Conservation (phyloP, 305 asterid genomes). For the Ajuga reptans region DNA sequence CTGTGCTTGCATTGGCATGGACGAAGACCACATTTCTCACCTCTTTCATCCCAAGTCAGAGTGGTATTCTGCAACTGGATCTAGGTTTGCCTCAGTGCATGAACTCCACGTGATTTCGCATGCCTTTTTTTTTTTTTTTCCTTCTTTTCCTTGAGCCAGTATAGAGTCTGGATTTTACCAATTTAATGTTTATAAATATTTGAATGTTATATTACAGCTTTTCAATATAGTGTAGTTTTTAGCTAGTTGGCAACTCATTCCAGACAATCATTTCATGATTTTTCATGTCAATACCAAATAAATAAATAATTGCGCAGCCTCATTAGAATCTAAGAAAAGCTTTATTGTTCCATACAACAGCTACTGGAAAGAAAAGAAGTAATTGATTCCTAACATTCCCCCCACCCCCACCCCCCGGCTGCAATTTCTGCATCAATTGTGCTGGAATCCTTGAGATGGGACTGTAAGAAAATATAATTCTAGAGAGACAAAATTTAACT, state of each 20-base stretch:
- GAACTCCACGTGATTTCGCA: conserved; percentile 6
- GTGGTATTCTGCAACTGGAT: conserved; percentile 32
- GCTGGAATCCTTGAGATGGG: not conserved
- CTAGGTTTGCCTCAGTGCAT: conserved; percentile 42
- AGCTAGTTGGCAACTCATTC: not conserved
- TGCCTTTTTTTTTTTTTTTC: not conserved
- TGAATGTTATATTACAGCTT: not conserved
- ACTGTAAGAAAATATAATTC: not conserved
- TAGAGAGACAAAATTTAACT: not conserved
- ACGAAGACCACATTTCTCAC: conserved; percentile 59
- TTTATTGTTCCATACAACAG: too few species aligned
- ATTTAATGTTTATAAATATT: not conserved
- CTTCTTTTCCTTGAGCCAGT: not conserved
- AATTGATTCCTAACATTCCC: not conserved
- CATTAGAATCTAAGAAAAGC: not conserved
- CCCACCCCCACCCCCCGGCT: not conserved
- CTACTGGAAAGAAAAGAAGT: not conserved
- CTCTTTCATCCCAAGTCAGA: conserved; percentile 51
- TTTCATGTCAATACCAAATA: not conserved
- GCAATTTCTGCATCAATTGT: not conserved
- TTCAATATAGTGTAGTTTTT: not conserved
- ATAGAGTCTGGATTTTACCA: not conserved
- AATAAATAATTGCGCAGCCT: not conserved
- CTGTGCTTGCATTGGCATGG: conserved; percentile 65
- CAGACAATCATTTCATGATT: not conserved